Percentiles rank a stretch among this genome's conserved stretches.
Conservation (phyloP, 2,329 filamentous ascomycete genomes). For the Colletotrichum musae region DNA sequence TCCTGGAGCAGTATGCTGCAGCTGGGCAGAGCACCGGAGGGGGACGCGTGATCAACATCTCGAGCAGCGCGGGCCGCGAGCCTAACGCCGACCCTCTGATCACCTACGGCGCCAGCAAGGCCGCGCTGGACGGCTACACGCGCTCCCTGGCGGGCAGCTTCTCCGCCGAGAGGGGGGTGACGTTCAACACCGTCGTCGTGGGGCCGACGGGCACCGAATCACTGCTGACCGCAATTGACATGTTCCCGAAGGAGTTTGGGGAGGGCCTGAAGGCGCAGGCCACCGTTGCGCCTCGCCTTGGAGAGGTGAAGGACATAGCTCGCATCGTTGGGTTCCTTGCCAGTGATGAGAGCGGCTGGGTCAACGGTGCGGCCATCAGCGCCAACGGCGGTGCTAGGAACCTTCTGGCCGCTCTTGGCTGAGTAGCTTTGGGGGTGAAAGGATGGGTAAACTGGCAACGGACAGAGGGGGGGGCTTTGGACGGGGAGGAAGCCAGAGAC, state of each 20-base stretch:
- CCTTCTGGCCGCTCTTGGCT: constrained; percentile 3
- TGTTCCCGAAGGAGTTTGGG: neutral
- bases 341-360: constrained; percentile 27
- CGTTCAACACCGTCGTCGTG: constrained; percentile 50
- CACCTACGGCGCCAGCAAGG: constrained; percentile 52
- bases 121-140: constrained; percentile 48
- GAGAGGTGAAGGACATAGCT: constrained; percentile 16
- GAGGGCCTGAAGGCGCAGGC: neutral
- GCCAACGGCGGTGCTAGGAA: constrained; percentile 14
- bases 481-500: too few relatives aligned
- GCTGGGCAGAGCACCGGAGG: too few relatives aligned
- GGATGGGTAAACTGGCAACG: too few relatives aligned
- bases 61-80: constrained; percentile 42
- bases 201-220: constrained; percentile 47
- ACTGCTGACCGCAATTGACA: too few relatives aligned
- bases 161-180: constrained; percentile 45
- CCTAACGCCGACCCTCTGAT: neutral
- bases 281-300: neutral
- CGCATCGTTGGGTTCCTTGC: constrained; percentile 34
- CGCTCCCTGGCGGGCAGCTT: constrained; percentile 50
- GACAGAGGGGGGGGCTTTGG: too few relatives aligned
- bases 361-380: constrained; percentile 24
- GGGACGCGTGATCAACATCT: constrained; percentile 53
- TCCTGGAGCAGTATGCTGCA: constrained; percentile 47
- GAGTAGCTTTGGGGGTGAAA: neutral